Evolutionary conservation across 352 stramenopile genomes (phyloP), one percentile per base, ranked within the genome.

Genomic region (Globisporangium takayamanum): DNA sequence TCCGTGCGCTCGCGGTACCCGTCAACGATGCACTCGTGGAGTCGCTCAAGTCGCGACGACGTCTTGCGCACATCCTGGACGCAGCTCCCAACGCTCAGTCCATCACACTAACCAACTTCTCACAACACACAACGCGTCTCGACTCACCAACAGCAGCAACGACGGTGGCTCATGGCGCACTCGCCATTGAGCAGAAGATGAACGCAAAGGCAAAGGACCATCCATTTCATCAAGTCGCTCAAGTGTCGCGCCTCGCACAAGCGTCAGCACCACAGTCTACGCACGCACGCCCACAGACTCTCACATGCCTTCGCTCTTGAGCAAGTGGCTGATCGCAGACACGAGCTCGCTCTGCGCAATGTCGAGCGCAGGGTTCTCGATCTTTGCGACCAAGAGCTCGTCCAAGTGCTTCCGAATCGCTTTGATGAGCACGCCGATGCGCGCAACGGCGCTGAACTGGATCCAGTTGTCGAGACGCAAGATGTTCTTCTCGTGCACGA

Each of bases 341-440:
- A 96, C 84, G 25, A 97, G 62, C 46, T 94, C 77, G 49, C 74
- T 96, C 49, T 87, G 69, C 5, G 89, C 81, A 36, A 99, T 89
- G 64, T 98, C 90, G 14, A 98, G 65, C 49, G 80, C 73, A 0
- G 97, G 96, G 12, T 96, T 70, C 15, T 92, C 85, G 53, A 99
- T 98, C 74, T 99, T 99, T 47, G 92, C 67, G 20, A 92, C 76
- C 50, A 99, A 66, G 22, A 99, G 72, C 25, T 72, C 63, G 63
- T 99, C 97, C 59, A 99, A 84, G 52, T 98, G 86, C 37, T 83
- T 74, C 18, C 96, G 81, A 55, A 99, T 88, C 30, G 95, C 87
- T 63, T 98, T 98, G 22, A 99, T 94, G 16, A 99, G 78, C 42
- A 98, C 97, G 22, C 93, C 97, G 37, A 98, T 94, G 47, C 97